phyloP scores from a whole-genome alignment of 2,329 filamentous ascomycete genomes.

The Aspergillus pseudoglaucus region DNA sequence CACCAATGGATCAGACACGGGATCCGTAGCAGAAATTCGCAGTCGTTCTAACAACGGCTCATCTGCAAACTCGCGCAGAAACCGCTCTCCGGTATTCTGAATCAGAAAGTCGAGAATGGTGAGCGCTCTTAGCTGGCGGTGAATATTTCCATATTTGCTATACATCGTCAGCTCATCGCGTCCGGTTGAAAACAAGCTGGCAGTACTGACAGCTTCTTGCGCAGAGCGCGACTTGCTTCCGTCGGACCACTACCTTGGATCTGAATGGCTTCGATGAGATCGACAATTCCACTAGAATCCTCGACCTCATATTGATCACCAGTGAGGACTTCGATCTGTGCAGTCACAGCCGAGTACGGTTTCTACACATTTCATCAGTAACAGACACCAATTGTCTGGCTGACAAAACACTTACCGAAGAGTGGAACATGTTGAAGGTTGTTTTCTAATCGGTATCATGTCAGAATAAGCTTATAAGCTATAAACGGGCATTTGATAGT shows the following conservation, averaged over 20 bases:
- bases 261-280: slow-evolving; percentile 88
- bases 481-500: neutral
- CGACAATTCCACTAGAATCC: slow-evolving; percentile 83
- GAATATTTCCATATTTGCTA: slow-evolving; percentile 89
- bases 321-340: slow-evolving; percentile 84
- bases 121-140: slow-evolving; percentile 82
- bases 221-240: slow-evolving; percentile 83
- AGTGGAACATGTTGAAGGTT: slow-evolving; percentile 29
- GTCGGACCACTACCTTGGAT: slow-evolving; percentile 79
- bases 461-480: neutral
- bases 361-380: slow-evolving; percentile 47
- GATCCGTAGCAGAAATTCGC: slow-evolving; percentile 76
- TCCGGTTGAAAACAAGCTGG: neutral
- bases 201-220: slow-evolving; percentile 74
- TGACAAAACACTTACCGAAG: slow-evolving; percentile 19
- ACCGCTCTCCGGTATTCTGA: slow-evolving; percentile 82
- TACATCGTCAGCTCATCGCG: slow-evolving; percentile 5
- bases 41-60: slow-evolving; percentile 87
- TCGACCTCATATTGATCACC: slow-evolving; percentile 86
- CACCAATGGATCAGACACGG: slow-evolving; percentile 79
- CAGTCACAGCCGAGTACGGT: slow-evolving; percentile 88
- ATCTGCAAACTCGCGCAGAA: slow-evolving; percentile 82
- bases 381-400: slow-evolving; percentile 3
- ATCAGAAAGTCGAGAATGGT: slow-evolving; percentile 88
- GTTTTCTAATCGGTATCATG: neutral